These are phyloP conservation scores for Lepidium didymum DNA, from an alignment of 345 rosid species.

Conservation along the genomic window DNA sequence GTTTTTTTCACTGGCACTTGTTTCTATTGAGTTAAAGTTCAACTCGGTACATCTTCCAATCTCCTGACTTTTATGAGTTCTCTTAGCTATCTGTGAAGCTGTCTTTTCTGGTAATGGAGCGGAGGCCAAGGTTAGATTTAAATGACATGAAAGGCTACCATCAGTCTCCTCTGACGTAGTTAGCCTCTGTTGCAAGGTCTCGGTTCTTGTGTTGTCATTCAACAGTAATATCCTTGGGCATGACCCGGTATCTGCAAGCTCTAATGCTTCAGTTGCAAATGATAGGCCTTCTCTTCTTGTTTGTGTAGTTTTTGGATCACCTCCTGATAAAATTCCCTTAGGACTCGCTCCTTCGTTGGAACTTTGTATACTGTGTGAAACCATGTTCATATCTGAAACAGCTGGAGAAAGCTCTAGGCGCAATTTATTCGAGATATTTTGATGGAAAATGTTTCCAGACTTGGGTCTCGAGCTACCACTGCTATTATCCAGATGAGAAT, in stretches of 20 bases:
- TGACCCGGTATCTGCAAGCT: slow-evolving; percentile 81
- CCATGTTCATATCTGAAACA: slow-evolving; percentile 75
- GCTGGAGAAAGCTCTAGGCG: slow-evolving; percentile 77
- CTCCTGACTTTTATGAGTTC: slow-evolving; percentile 35
- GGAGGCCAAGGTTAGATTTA: slow-evolving; percentile 82
- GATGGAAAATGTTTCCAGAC: slow-evolving; percentile 56
- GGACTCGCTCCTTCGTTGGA: slow-evolving; percentile 62
- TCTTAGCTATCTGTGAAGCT: slow-evolving; percentile 35
- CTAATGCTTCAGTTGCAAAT: slow-evolving; percentile 53
- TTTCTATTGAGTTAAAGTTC: slow-evolving; percentile 20
- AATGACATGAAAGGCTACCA: slow-evolving; percentile 63
- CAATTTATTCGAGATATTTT: slow-evolving; percentile 68
- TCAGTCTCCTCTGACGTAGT: slow-evolving; percentile 60
- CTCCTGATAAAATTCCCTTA: slow-evolving; percentile 37
- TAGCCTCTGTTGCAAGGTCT: slow-evolving; percentile 37
- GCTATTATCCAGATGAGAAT: slow-evolving; percentile 48
- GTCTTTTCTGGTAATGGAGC: slow-evolving; percentile 52
- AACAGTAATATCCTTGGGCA: slow-evolving; percentile 39
- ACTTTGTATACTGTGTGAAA: slow-evolving; percentile 74
- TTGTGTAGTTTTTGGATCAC: slow-evolving; percentile 39
- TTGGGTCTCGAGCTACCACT: slow-evolving; percentile 55
- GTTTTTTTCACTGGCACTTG: slow-evolving; percentile 14
- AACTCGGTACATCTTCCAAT: slow-evolving; percentile 22
- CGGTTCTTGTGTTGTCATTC: slow-evolving; percentile 33
- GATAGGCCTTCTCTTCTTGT: slow-evolving; percentile 42